Percentiles rank a stretch among this genome's conserved stretches.
phyloP scores from a whole-genome alignment of 176 grass and related monocot genomes.

The Triticum timopheevii region DNA sequence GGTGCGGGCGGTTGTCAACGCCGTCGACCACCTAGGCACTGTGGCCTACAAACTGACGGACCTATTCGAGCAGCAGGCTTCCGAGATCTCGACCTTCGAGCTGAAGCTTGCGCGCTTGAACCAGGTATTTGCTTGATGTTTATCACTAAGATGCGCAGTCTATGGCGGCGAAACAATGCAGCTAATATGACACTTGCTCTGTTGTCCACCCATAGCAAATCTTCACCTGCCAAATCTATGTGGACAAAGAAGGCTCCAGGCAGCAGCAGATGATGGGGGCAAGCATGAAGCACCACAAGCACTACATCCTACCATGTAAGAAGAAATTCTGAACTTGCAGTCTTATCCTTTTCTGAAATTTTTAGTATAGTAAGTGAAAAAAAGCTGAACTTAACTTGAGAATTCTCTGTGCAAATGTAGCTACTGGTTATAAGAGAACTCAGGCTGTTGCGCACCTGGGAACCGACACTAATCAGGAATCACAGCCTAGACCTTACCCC shows the following conservation, averaged over 20 bases:
- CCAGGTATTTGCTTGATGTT: conserved; percentile 54
- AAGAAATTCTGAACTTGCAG: conserved; percentile 12
- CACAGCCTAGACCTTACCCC: conserved; percentile 55
- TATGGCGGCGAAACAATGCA: not conserved
- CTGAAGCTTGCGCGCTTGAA: conserved; percentile 71
- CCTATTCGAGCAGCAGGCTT: conserved; percentile 87
- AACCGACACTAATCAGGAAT: conserved; percentile 43
- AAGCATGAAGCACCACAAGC: conserved; percentile 75
- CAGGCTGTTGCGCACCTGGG: conserved; percentile 37
- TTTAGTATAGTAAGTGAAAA: not conserved
- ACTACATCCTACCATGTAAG: conserved; percentile 94
- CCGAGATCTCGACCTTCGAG: conserved; percentile 67
- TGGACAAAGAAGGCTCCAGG: conserved; percentile 74
- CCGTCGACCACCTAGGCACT: conserved; percentile 91
- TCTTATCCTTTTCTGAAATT: not conserved
- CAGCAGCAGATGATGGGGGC: conserved; percentile 68
- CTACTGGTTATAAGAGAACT: conserved; percentile 44
- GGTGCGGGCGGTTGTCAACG: conserved; percentile 82
- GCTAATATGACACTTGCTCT: conserved; percentile 1
- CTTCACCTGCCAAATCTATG: conserved; percentile 70
- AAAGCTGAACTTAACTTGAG: not conserved
- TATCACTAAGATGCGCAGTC: not conserved
- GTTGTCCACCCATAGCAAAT: conserved; percentile 45
- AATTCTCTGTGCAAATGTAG: conserved; percentile 46
- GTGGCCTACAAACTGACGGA: conserved; percentile 95